Base-by-base conservation (phyloP, 805 yeast species). In the Torulaspora quercuum region DNA sequence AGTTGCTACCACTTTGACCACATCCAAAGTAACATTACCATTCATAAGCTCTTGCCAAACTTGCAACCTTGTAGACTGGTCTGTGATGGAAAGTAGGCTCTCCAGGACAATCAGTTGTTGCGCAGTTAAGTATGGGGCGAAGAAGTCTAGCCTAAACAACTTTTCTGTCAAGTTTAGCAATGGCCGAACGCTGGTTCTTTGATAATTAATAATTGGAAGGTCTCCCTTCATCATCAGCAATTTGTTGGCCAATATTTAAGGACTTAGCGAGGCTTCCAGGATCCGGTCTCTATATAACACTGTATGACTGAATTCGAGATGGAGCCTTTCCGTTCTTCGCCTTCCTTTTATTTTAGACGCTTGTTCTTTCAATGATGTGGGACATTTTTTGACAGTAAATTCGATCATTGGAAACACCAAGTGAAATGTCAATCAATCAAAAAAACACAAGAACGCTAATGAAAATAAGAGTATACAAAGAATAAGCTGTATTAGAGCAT, bases 31-130 rank as follows among this genome's bases (percentile, higher is more conserved):
- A 2, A 64, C 33, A 23, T 57, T 53, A 9, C 65, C 62, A 19
- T 52, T 49, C 29, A 76, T 57, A 37, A 78, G 67, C 11, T 67
- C 65, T 16, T 59, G 52, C 76, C 82, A 76, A 2, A 73, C 47
- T 13, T 50, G 58, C 11, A 53, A 39, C 27, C 42, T 52, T 14
- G 36, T 45, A 7, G 42, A 49, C 15, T 44, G 19, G 37, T 50
- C 55, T 18, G 58, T 50, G 18, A 63, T 50, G n/a, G 64, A 58
- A 11, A 78, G 55, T 3, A 79, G 58, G 34, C 64, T 54, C 26
- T 68, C 69, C 26, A 79, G 55, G 1, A 79, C 68, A 35, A 71
- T 65, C 45, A 70, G 65, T 52, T 78, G 84, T 39, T 72, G 76
- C n/a, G 73, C 66, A 7, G 78, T 73, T 41, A 79, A 58, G 49